Conservation (phyloP, 495 filamentous ascomycete species). For the Talaromyces trachyspermus region DNA sequence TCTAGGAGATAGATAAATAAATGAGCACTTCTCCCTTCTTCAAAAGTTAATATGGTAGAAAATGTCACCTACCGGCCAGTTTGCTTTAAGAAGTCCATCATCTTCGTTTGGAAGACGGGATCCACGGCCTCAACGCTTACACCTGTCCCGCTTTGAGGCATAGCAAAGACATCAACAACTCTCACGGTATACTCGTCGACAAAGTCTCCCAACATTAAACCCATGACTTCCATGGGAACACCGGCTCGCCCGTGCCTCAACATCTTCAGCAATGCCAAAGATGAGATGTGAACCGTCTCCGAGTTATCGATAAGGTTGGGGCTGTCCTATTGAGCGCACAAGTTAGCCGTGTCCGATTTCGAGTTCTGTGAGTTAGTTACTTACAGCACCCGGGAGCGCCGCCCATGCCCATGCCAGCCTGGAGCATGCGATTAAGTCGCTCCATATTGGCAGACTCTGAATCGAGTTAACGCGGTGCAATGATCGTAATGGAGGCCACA, state of each 20-base stretch:
- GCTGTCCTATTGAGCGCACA: slow-evolving; percentile 58
- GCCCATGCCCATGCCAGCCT: slow-evolving; percentile 66
- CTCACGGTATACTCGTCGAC: slow-evolving; percentile 98
- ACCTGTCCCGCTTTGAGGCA: slow-evolving; percentile 98
- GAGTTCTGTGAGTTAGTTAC: too few relatives aligned
- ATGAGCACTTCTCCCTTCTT: too few relatives aligned
- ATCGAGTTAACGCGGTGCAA: slow-evolving; percentile 8
- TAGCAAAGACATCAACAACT: slow-evolving; percentile 96
- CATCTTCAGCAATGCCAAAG: slow-evolving; percentile 96
- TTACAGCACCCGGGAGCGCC: slow-evolving; percentile 70
- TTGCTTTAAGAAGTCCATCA: slow-evolving; percentile 99
- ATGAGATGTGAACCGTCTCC: slow-evolving; percentile 98
- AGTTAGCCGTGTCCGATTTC: slow-evolving; percentile 8
- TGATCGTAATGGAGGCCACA: slow-evolving; percentile 12
- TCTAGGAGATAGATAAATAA: slow-evolving; percentile 35
- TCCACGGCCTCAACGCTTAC: slow-evolving; percentile 98
- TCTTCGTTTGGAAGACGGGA: slow-evolving; percentile 97
- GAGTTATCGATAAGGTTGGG: slow-evolving; percentile 92
- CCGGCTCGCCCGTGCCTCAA: slow-evolving; percentile 92
- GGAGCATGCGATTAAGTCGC: slow-evolving; percentile 75
- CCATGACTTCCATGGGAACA: slow-evolving; percentile 99
- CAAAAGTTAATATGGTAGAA: too few relatives aligned
- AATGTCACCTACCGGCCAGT: slow-evolving; percentile 70
- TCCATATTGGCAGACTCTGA: slow-evolving; percentile 54
- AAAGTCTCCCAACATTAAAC: slow-evolving; percentile 96